Evolutionary conservation across 192 early-diverging fungal genomes (phyloP), one percentile per base, ranked within the genome.

Genomic region (Podila verticillata): DNA sequence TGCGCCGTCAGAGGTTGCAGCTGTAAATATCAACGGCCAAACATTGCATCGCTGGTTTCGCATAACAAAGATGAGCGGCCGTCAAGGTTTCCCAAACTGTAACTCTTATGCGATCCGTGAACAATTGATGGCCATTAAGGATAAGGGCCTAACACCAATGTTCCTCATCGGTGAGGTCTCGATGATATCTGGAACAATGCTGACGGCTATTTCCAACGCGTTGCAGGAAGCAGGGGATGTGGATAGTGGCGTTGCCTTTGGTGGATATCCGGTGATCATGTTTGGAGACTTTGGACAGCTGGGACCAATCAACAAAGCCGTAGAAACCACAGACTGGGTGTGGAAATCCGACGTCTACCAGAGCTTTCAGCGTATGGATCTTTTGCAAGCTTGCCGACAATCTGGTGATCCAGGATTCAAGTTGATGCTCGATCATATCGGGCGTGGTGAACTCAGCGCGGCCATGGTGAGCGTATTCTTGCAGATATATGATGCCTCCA

Each of bases 211-310:
- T 7, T 61, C 59, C 8, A 61, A 44, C 17, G 58, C 58, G 19
- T 61, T 61, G 39, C 61, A 57, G 61, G 51, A 70, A 56, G 68
- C 68, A 35, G 67, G 4, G 13, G 31, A 60, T 6, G 32, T 31
- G 28, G 44, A 68, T 32, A 13, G 7, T 19, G 67, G 67, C 26
- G 26, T 61, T 7, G 34, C 58, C 7, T 61, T 61, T 60, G 58
- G 58, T 28, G 58, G 58, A 5, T 31, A n/a, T 30, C 57, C 57
- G 1, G 67, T 68, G 7, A 49, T 68, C 10, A 39, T 68, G 47
- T 69, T 69, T 49, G 68, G 68, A 3, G 68, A 69, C 58, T 69
- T 69, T 51, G 68, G 68, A 12, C 68, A 69, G 44, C n/a, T 69
- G 0, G 68, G 68, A 26, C 68, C 68, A n/a, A 34, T 60, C 30